A percentile compares a stretch with the other conserved stretches of the same genome.
Evolutionary conservation across 257 asterid species (phyloP).

Genomic region (Solanum bukasovii): DNA sequence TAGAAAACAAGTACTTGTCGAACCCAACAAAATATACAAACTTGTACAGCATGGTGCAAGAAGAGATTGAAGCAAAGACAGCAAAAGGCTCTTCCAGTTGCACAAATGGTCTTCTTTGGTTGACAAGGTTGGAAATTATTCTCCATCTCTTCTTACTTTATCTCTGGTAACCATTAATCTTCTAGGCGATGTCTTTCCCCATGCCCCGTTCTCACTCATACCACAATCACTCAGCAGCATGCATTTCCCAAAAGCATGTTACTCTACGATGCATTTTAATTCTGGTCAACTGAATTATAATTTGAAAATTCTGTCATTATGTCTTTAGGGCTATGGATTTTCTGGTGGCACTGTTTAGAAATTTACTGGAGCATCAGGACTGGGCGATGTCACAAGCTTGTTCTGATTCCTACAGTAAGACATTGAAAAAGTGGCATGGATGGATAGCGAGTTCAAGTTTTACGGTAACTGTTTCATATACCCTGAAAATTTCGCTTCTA

Average conservation of each 20-base stretch:
- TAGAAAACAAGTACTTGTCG: constrained; percentile 73
- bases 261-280: background rate
- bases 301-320: background rate
- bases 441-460: constrained; percentile 98
- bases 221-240: background rate
- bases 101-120: constrained; percentile 96
- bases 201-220: background rate
- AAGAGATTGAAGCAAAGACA: constrained; percentile 81
- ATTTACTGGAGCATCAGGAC: constrained; percentile 65
- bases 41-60: constrained; percentile 80
- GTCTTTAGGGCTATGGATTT: constrained; percentile 90
- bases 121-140: constrained; percentile 62
- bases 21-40: constrained; percentile 58
- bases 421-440: constrained; percentile 89
- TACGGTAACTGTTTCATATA: constrained; percentile 31
- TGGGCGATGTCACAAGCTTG: constrained; percentile 94
- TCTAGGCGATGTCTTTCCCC: background rate
- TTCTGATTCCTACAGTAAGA: constrained; percentile 68
- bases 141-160: background rate
- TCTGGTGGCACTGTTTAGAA: constrained; percentile 70
- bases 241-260: background rate
- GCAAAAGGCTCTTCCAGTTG: constrained; percentile 93
- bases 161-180: background rate
- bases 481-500: background rate
- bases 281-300: background rate